A percentile compares a stretch with the other conserved stretches of the same genome.
Evolutionary conservation across 2,329 filamentous ascomycete genomes (phyloP).

Genomic region (Penicillium sclerotigenum): DNA sequence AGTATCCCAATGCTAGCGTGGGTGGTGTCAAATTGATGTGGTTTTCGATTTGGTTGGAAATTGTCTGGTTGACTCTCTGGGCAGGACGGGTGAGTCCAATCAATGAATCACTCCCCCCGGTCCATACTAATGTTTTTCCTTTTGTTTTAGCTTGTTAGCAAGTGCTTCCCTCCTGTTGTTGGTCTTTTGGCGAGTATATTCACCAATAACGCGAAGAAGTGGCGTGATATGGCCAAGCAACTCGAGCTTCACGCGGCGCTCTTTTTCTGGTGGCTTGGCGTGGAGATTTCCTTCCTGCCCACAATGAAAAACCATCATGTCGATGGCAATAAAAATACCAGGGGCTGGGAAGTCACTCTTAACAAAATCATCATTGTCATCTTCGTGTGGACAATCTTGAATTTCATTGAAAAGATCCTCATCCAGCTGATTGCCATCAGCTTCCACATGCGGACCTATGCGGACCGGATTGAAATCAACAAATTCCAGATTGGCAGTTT

Average conservation of each 20-base stretch:
- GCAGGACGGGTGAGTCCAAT: constrained; percentile 54
- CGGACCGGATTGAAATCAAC: constrained; percentile 85
- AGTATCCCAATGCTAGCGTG: constrained; percentile 59
- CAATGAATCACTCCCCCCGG: background rate
- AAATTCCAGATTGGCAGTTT: constrained; percentile 78
- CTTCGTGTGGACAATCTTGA: constrained; percentile 76
- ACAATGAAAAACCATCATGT: constrained; percentile 68
- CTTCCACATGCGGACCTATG: constrained; percentile 88
- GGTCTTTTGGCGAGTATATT: constrained; percentile 67
- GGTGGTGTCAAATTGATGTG: constrained; percentile 78
- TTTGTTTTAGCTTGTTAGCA: constrained; percentile 54
- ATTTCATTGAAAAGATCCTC: constrained; percentile 86
- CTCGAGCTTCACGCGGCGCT: constrained; percentile 81
- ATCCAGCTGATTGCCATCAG: constrained; percentile 93
- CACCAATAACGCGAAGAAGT: constrained; percentile 88
- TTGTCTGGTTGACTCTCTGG: constrained; percentile 91
- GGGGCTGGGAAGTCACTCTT: constrained; percentile 70
- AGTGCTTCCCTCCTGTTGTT: constrained; percentile 61
- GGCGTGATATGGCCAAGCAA: constrained; percentile 81
- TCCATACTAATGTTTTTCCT: background rate
- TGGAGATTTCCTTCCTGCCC: constrained; percentile 80
- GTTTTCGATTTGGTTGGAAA: constrained; percentile 95
- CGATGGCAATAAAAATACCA: constrained; percentile 51
- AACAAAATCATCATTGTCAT: constrained; percentile 83
- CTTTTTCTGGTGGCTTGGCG: constrained; percentile 88